phyloP scores from a whole-genome alignment of 208 protist genomes.

The Acanthamoeba royreba region DNA sequence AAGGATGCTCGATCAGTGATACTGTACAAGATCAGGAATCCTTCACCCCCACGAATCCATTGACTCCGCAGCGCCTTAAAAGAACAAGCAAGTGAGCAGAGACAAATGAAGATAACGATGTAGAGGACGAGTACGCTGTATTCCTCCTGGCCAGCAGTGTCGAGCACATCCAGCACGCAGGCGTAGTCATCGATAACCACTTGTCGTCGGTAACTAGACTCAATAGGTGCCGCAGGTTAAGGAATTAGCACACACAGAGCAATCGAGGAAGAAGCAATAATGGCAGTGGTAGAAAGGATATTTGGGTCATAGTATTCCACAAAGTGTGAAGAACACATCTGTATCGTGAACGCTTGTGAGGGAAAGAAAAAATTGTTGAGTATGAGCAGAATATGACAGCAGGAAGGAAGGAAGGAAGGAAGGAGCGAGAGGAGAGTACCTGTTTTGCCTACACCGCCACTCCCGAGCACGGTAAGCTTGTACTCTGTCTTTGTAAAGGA shows the following conservation, averaged over 20 bases:
- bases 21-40: conserved; percentile 79
- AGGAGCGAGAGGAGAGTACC: neutral
- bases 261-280: no score
- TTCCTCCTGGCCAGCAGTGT: conserved; percentile 42
- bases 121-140: neutral
- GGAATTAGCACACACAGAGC: no score
- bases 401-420: no score
- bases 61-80: neutral
- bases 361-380: neutral
- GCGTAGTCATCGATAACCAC: conserved; percentile 19
- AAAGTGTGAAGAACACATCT: conserved; percentile 14
- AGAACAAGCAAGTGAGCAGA: no score
- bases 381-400: neutral
- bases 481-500: neutral
- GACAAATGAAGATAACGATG: neutral
- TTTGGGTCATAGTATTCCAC: conserved; percentile 38
- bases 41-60: conserved; percentile 64
- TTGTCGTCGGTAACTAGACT: conserved; percentile 36
- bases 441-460: neutral
- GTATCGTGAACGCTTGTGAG: neutral
- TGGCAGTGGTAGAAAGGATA: neutral
- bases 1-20: conserved; percentile 73
- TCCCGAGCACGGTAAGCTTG: conserved; percentile 20
- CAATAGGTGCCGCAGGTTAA: neutral
- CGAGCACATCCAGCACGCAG: conserved; percentile 5